Base-by-base conservation (phyloP, 176 grass and related monocot species). In the Urochloa ruziziensis region DNA sequence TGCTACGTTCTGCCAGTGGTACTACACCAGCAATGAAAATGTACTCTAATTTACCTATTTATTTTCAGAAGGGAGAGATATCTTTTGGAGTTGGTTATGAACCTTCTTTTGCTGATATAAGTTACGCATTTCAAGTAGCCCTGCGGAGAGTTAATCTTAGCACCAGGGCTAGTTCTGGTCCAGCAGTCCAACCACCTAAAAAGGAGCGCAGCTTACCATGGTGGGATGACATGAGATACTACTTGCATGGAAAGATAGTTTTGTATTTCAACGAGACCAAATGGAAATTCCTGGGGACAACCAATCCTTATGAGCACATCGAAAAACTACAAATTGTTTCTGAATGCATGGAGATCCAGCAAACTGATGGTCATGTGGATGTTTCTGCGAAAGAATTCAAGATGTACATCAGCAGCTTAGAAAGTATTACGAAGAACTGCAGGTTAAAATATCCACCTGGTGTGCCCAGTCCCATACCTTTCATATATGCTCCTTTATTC, bases 41-140 rank as follows among this genome's bases (percentile, higher is more conserved):
- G 91, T 99, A 99, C 88, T 96, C 91, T 47, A 90, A 94, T 91
- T 89, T 99, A 67, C 96, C 96, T 77, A 88, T 99, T 75, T 90
- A 94, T 86, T 99, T 99, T 74, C 91, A 96, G 65, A 99, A 86
- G 83, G 96, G 96, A 10, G 91, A 99, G 48, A 81, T 99, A 75
- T 99, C 96, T 83, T 99, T 99, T 84, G 96, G 96, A 74, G 96
- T 99, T 77, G 96, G 96, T 68, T 99, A 99, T 81, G 96, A 99
- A 33, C 96, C 96, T 85, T 89, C 91, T 83, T 99, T 99, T 81
- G 93, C 96, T 70, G 96, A 99, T 89, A 89, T 99, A 91, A 99
- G 93, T 73, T 99, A 99, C 78, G 93, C 89, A 75, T 99, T 99
- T 88, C 91, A 94, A 90, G 77, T 99, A 80, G 96, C 96, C 52